Conservation (phyloP, 169 alveolate genomes). For the Cardiosporidium cionae region DNA sequence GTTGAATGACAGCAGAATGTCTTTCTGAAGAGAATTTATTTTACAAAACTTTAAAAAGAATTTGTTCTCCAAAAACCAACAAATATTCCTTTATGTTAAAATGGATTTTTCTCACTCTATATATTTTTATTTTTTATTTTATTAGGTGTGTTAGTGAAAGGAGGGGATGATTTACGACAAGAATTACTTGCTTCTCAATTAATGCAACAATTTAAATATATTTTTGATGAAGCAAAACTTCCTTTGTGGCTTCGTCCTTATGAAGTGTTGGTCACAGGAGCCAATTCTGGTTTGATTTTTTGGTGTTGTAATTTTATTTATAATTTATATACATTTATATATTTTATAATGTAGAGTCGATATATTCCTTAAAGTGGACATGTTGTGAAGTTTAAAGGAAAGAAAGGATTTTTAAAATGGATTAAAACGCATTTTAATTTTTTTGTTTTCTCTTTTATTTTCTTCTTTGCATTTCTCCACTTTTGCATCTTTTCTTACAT, state of each 20-base stretch:
- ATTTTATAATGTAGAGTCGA: not conserved
- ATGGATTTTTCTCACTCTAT: not conserved
- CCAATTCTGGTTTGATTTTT: slow-evolving; percentile 82
- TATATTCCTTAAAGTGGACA: too few species aligned
- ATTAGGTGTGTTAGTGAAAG: slow-evolving; percentile 77
- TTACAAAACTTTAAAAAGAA: not conserved
- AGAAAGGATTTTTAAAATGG: not conserved
- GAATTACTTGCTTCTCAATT: slow-evolving; percentile 90
- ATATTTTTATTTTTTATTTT: not conserved
- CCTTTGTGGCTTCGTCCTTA: slow-evolving; percentile 86
- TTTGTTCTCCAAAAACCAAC: not conserved
- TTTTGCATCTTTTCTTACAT: not conserved
- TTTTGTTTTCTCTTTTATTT: not conserved
- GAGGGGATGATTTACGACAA: slow-evolving; percentile 91
- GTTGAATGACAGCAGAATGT: not conserved
- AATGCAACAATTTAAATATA: slow-evolving; percentile 72
- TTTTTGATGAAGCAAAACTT: slow-evolving; percentile 64
- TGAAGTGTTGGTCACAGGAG: slow-evolving; percentile 86
- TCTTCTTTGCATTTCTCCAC: not conserved
- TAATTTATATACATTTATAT: slow-evolving; percentile 1
- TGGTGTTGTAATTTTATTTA: not conserved
- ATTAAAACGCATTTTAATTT: not conserved
- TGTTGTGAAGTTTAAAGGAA: too few species aligned
- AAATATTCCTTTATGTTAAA: not conserved
- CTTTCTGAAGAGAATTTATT: not conserved